Conservation (phyloP, 495 filamentous ascomycete genomes). For the Niebla homalea region DNA sequence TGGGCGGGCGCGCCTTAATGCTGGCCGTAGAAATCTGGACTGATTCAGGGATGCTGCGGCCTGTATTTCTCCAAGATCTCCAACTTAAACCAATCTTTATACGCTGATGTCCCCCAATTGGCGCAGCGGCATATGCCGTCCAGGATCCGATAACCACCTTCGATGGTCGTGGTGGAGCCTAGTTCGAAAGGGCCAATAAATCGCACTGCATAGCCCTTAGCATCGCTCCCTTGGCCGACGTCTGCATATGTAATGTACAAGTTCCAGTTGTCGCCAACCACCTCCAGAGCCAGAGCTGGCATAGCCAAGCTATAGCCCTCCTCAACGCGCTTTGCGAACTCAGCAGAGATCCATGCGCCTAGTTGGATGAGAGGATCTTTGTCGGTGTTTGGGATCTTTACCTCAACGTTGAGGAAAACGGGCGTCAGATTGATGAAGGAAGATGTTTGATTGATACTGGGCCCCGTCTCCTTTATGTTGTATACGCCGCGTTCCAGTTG, state of each 20-base stretch:
- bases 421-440: slow-evolving; percentile 1
- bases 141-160: slow-evolving; percentile 1
- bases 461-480: too few relatives aligned
- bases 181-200: slow-evolving; percentile 1
- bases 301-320: background rate
- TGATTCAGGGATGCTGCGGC: too few relatives aligned
- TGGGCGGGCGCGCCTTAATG: too few relatives aligned
- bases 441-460: slow-evolving; percentile 8
- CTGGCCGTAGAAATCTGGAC: too few relatives aligned
- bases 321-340: background rate
- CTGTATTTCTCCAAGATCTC: too few relatives aligned
- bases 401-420: slow-evolving; percentile 1
- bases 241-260: background rate
- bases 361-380: slow-evolving; percentile 2
- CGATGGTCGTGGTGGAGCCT: background rate
- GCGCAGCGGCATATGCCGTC: background rate
- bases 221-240: background rate
- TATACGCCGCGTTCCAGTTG: too few relatives aligned
- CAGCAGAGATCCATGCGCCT: background rate
- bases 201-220: background rate
- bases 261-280: slow-evolving; percentile 5
- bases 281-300: background rate
- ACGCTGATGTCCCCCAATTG: too few relatives aligned
- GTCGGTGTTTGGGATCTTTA: slow-evolving; percentile 1
- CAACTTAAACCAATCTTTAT: too few relatives aligned